Conservation (phyloP, 768 basidiomycete species). For the Lactifluus subvellereus region DNA sequence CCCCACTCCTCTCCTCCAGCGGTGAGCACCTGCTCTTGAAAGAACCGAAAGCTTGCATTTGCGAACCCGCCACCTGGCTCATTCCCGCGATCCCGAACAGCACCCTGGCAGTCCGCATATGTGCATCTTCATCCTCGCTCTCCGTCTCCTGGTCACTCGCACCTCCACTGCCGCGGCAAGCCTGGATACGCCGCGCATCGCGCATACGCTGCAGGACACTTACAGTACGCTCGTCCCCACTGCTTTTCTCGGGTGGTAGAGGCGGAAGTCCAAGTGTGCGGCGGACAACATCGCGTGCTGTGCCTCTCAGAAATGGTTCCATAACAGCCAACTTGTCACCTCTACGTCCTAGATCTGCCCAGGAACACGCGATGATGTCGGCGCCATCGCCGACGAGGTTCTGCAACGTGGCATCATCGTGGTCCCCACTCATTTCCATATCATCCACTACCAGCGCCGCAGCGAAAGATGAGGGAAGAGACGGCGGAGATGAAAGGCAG, state of each 20-base stretch:
- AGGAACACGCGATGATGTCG: slow-evolving; percentile 41
- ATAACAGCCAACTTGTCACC: slow-evolving; percentile 42
- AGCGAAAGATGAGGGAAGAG: neutral
- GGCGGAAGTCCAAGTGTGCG: slow-evolving; percentile 1
- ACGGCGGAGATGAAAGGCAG: slow-evolving; percentile 38
- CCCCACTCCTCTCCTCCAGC: neutral
- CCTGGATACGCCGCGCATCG: slow-evolving; percentile 14
- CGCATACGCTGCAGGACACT: slow-evolving; percentile 11
- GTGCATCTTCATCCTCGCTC: slow-evolving; percentile 12
- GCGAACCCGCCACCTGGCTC: neutral
- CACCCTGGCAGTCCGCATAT: slow-evolving; percentile 11
- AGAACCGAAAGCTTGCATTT: neutral
- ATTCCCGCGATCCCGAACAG: slow-evolving; percentile 11
- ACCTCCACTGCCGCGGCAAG: neutral
- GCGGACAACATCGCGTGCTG: slow-evolving; percentile 32
- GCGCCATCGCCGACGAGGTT: slow-evolving; percentile 58
- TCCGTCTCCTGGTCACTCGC: slow-evolving; percentile 20
- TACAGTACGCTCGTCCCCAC: neutral
- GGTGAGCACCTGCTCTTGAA: neutral
- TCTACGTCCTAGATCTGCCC: slow-evolving; percentile 48
- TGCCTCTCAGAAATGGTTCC: slow-evolving; percentile 38
- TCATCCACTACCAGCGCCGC: slow-evolving; percentile 5
- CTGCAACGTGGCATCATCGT: slow-evolving; percentile 49
- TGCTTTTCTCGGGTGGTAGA: neutral
- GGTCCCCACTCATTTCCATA: slow-evolving; percentile 17